Evolutionary conservation across 805 yeast species (phyloP).

Genomic region (Schizosaccharomyces octosporus): DNA sequence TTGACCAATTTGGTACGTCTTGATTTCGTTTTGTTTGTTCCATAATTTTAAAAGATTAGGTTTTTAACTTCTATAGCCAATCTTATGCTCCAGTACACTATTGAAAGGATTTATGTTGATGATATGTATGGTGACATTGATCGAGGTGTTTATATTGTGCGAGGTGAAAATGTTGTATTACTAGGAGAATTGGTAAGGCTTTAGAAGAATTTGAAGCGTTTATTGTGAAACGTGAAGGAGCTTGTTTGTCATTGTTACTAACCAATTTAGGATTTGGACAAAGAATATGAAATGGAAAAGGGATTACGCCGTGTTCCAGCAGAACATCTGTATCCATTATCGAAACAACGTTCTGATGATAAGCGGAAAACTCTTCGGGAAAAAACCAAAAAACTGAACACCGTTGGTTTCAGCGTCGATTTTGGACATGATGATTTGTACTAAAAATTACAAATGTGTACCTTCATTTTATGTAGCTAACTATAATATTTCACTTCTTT

Average conservation of each 20-base stretch:
- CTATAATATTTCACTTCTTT: no score
- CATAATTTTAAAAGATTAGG: not conserved
- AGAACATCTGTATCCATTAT: not conserved
- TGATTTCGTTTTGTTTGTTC: not conserved
- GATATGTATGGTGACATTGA: conserved; percentile 44
- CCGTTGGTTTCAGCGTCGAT: not conserved
- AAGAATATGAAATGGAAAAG: not conserved
- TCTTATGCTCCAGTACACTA: conserved; percentile 71
- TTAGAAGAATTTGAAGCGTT: not conserved
- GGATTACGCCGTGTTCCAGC: not conserved
- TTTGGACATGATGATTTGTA: not conserved
- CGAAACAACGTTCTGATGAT: not conserved
- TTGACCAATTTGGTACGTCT: conserved; percentile 54
- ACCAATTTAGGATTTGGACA: not conserved
- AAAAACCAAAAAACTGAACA: not conserved
- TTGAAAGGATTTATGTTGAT: conserved; percentile 48
- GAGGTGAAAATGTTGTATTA: conserved; percentile 91
- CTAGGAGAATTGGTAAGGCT: conserved; percentile 52
- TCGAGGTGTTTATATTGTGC: conserved; percentile 61
- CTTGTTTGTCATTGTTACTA: not conserved
- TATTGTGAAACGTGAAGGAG: no score
- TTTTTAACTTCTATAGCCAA: conserved; percentile 25
- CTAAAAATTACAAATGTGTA: not conserved
- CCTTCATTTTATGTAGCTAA: no score
- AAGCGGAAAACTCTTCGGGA: not conserved